phyloP scores from a whole-genome alignment of 2,329 filamentous ascomycete genomes.

The Beauveria varroae region DNA sequence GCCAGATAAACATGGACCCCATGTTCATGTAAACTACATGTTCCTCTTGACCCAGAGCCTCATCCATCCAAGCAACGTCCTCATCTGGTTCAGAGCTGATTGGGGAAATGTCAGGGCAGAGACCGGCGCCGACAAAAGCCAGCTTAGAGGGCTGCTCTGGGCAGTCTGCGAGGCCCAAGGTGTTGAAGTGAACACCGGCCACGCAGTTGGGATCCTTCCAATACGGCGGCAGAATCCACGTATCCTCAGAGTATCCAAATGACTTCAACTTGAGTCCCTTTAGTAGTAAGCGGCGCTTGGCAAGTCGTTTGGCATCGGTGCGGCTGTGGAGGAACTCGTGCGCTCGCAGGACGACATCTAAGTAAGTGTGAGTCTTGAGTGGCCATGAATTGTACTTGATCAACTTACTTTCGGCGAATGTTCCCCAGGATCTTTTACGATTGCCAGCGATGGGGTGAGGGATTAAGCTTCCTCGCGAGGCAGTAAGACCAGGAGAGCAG shows the following conservation, averaged over 20 bases:
- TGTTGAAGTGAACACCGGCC: slow-evolving; percentile 2
- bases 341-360: background rate
- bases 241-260: background rate
- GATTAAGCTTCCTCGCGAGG: background rate
- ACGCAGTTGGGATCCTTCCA: slow-evolving; percentile 2
- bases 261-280: background rate
- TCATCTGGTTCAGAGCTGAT: background rate
- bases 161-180: slow-evolving; percentile 1
- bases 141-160: slow-evolving; percentile 1
- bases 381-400: too few species aligned
- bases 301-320: background rate
- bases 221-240: background rate
- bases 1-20: slow-evolving; percentile 4
- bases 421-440: background rate
- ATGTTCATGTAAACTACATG: slow-evolving; percentile 1
- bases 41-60: background rate
- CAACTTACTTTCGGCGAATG: background rate
- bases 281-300: background rate
- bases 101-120: background rate
- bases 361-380: background rate
- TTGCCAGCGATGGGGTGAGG: background rate
- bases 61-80: background rate
- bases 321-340: slow-evolving; percentile 1
- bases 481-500: background rate
- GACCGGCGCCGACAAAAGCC: slow-evolving; percentile 2